Percentiles rank a stretch among this genome's conserved stretches.
Evolutionary conservation across 176 grass and related monocot species (phyloP).

Genomic region (Leersia perrieri): DNA sequence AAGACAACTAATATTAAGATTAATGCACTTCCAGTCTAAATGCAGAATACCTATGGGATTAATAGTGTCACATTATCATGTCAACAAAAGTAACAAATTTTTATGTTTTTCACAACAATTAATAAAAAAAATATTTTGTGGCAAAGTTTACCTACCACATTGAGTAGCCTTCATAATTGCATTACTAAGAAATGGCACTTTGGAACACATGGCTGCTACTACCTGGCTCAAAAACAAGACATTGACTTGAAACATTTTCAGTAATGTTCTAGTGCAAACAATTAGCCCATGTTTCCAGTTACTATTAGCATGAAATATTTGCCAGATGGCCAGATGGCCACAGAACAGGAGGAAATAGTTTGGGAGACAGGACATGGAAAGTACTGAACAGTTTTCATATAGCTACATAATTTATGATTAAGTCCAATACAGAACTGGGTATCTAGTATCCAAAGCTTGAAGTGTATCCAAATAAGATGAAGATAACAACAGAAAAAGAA

Average conservation of each 20-base stretch:
- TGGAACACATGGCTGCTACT: slow-evolving; percentile 84
- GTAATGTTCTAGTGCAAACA: not conserved
- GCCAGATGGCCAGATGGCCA: not conserved
- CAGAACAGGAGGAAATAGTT: not conserved
- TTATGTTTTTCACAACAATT: not conserved
- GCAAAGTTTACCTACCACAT: slow-evolving; percentile 50
- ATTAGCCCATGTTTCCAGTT: not conserved
- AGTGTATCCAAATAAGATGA: not conserved
- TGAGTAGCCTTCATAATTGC: slow-evolving; percentile 84
- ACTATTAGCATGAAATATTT: not conserved
- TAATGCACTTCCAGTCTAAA: not conserved
- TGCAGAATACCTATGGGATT: not conserved
- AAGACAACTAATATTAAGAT: not conserved
- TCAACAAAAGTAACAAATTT: not conserved
- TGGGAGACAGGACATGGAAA: not conserved
- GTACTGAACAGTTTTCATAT: not conserved
- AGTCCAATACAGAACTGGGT: too few species aligned
- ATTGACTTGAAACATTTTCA: not conserved
- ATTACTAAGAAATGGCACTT: slow-evolving; percentile 84
- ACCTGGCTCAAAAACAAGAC: slow-evolving; percentile 43
- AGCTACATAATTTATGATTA: not conserved
- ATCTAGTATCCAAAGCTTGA: too few species aligned
- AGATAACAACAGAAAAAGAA: not conserved
- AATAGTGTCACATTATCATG: not conserved
- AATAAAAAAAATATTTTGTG: not conserved